Evolutionary conservation across 139 green algal species (phyloP), one percentile per base, ranked within the genome.

Genomic region (Chlamydomonas sphaeroides): DNA sequence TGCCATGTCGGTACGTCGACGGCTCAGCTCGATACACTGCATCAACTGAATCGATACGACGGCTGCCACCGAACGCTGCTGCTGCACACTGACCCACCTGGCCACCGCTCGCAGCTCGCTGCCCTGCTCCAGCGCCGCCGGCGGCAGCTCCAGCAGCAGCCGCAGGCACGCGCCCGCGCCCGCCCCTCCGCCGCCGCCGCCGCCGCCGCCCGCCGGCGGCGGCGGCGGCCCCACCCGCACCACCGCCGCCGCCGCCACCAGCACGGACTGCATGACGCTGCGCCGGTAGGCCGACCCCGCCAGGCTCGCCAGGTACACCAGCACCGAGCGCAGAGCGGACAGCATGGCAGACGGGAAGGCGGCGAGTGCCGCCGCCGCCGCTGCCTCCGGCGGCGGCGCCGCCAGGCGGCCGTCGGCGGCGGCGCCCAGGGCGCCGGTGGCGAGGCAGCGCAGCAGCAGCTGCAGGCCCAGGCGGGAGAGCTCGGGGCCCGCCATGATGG

Each of bases 141-240:
- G 61, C 33, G 75, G 75, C 42, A 82, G 75, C 59, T 82, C 75
- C 62, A 21, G 32, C 59, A 82, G 59, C 75, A 82, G 45, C 75
- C 75, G 42, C 75, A 82, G 62, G 30, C n/a, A n/a, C n/a, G n/a
- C 74, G 49, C 49, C 49, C 18, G 56, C 3, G 56, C 56, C 56
- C 23, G 56, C 6, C 56, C 23, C 6, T 17, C 49, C 49, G 49
- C 49, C 49, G 49, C 5, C 56, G n/a, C 41, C 32, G 17, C 30
- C 42, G 8, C 59, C 41, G 33, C 75, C 73, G 30, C 39, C 73
- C 38, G 42, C 61, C 73, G 41, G n/a, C n/a, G n/a, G n/a, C n/a
- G n/a, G n/a, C n/a, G n/a, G n/a, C n/a, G n/a, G n/a, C n/a, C n/a
- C 59, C 59, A 62, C 39, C 39, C 59, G 73, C 41, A 32, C n/a